Conservation (phyloP, 2,329 filamentous ascomycete genomes). For the Pseudogymnoascus sp. region DNA sequence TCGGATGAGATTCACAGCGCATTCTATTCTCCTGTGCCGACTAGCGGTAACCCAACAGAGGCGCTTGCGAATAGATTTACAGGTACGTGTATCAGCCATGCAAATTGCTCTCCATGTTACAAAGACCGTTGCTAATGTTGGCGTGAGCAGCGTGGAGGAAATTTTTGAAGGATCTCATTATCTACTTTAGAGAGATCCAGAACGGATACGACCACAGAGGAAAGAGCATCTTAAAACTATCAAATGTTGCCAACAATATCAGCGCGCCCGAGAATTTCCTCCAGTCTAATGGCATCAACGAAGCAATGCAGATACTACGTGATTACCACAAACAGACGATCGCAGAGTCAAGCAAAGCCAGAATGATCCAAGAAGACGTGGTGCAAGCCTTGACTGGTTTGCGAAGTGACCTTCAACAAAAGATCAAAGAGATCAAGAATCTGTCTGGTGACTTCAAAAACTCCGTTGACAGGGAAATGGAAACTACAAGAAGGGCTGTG, state of each 20-base stretch:
- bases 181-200: constrained; percentile 89
- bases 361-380: constrained; percentile 84
- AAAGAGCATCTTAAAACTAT: constrained; percentile 74
- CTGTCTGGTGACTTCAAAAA: constrained; percentile 95
- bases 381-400: constrained; percentile 79
- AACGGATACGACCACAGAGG: constrained; percentile 76
- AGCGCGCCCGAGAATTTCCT: constrained; percentile 68
- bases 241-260: constrained; percentile 76
- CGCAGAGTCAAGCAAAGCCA: constrained; percentile 75
- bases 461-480: constrained; percentile 90
- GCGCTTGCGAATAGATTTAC: constrained; percentile 81
- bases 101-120: constrained; percentile 2
- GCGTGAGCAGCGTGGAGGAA: constrained; percentile 72
- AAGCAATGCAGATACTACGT: constrained; percentile 72
- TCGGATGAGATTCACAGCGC: constrained; percentile 71
- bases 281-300: constrained; percentile 71
- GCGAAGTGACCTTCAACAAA: constrained; percentile 80
- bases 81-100: constrained; percentile 42
- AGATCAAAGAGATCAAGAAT: constrained; percentile 97
- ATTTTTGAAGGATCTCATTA: constrained; percentile 85
- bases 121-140: constrained; percentile 9
- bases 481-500: constrained; percentile 70
- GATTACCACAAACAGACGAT: constrained; percentile 76
- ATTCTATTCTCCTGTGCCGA: constrained; percentile 85
- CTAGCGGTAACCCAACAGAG: constrained; percentile 78